Evolutionary conservation across 768 basidiomycete species (phyloP), one percentile per base, ranked within the genome.

Genomic region (Rhodotorula diobovata): DNA sequence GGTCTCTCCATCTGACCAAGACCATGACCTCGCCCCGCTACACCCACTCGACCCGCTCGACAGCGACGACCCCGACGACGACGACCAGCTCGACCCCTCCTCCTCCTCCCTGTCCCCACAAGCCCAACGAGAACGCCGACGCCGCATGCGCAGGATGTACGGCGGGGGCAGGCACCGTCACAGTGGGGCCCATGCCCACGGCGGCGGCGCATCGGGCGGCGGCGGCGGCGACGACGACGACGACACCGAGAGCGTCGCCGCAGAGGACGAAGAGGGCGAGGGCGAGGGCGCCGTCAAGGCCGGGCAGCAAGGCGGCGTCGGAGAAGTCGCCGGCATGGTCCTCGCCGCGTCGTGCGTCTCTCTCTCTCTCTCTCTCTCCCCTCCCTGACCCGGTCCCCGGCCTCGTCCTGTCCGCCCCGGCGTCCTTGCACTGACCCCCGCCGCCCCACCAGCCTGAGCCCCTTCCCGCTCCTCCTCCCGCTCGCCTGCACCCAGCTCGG

Each of bases 401-500:
- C n/a, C n/a, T n/a, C n/a, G n/a, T n/a, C n/a, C n/a, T n/a, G n/a
- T n/a, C n/a, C n/a, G n/a, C 14, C 25, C 20, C n/a, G 23, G 20
- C 20, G 54, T 53, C 28, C 15, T 21, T 15, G 39, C 20, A 30
- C 32, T 35, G 9, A 30, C 14, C 1, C 32, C 12, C 34, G n/a
- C 32, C 28, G 4, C 2, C 46, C 1, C 57, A 2, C 61, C 65
- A 71, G 69, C 28, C 56, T 74, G 18, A 45, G 54, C 0, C 73
- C 73, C 8, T 37, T 64, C 4, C 73, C 73, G 14, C 63, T 74
- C 2, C 69, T 74, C 16, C 55, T 71, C 0, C 73, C 73, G 12
- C 51, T 66, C 30, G 76, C 74, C 4, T 66, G 68, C 43, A 55
- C 70, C 0, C 53, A 53, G 14, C 62, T 77, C n/a, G 63, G 63